Evolutionary conservation across 2,329 filamentous ascomycete genomes (phyloP), one percentile per base, ranked within the genome.

Genomic region (Aspergillus transmontanensis): DNA sequence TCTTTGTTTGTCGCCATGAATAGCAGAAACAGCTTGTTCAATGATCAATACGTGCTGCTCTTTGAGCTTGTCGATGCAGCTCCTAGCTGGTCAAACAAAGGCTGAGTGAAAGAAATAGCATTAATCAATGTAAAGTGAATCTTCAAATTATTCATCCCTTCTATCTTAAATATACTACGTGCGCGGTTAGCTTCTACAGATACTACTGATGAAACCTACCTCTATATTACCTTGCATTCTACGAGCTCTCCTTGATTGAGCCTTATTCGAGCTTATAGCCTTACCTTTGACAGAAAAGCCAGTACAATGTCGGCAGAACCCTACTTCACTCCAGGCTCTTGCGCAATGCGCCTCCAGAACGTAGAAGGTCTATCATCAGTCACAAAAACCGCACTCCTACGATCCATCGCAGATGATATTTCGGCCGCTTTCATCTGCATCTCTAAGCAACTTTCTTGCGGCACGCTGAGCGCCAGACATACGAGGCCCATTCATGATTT

Each of bases 391-490:
- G 46, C 63, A 9, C 64, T 73, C 12, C 65, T 78, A 41, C 21
- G 57, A 12, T 68, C 72, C 12, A 66, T 78, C 55, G 71, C 75
- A 21, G 61, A 69, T 39, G 74, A 79, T 54, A 75, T 79, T 48
- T 61, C 66, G 21, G 66, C 68, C 0, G 69, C 68, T 3, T 72
- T 79, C 23, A 70, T 72, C 51, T 67, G 60, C 36, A 72, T 79
- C 56, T 68, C 68, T 16, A 66, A 69, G 19, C 70, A 75, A 21
- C 51, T 70, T 19, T 66, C 67, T n/a, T 62, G 62, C 5, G 74
- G 72, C 1, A 69, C 60, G 10, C 68, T 79, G 4, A 59, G 46
- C 28, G 16, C 63, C 1, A 50, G 63, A 4, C 68, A 77, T 36
- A 73, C 72, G 0, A 46, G 45, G 0, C 69, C 73, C 3, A 68